These are phyloP conservation scores for Rhodotorula diobovata DNA, from an alignment of 768 basidiomycete species.

Conservation along the genomic window DNA sequence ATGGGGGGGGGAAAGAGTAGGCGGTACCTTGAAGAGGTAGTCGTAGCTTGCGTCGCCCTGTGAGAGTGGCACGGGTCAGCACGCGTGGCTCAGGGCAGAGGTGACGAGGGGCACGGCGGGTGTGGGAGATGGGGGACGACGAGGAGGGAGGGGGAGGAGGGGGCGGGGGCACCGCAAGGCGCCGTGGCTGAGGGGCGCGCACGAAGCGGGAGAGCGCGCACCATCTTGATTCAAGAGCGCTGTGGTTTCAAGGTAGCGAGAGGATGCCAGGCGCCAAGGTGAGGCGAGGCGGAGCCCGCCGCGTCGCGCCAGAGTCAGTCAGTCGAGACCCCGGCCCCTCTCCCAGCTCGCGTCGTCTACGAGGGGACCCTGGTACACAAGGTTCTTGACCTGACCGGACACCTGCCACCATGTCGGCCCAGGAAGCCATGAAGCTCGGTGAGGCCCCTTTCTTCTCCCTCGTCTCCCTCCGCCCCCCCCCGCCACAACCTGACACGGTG, in stretches of 20 bases:
- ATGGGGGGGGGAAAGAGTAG: neutral
- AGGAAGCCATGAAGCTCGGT: conserved; percentile 22
- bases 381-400: neutral
- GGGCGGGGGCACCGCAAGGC: too few relatives aligned
- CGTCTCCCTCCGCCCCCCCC: neutral
- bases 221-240: too few relatives aligned
- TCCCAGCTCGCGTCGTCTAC: too few relatives aligned
- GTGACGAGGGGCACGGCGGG: neutral
- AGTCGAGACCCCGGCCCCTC: neutral
- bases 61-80: neutral
- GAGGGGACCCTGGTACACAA: neutral
- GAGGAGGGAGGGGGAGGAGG: neutral
- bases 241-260: too few relatives aligned
- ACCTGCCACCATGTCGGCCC: conserved; percentile 2
- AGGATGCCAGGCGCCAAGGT: too few relatives aligned
- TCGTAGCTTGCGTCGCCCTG: conserved; percentile 59
- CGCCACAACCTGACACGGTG: neutral
- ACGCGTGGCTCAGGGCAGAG: too few relatives aligned
- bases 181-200: too few relatives aligned
- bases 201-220: too few relatives aligned
- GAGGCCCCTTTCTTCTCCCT: neutral
- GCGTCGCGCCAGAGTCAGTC: neutral
- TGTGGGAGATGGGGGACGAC: neutral
- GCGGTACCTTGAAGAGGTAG: conserved; percentile 90
- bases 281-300: too few relatives aligned